phyloP scores from a whole-genome alignment of 2,329 filamentous ascomycete species.

The Clonostachys sp. region DNA sequence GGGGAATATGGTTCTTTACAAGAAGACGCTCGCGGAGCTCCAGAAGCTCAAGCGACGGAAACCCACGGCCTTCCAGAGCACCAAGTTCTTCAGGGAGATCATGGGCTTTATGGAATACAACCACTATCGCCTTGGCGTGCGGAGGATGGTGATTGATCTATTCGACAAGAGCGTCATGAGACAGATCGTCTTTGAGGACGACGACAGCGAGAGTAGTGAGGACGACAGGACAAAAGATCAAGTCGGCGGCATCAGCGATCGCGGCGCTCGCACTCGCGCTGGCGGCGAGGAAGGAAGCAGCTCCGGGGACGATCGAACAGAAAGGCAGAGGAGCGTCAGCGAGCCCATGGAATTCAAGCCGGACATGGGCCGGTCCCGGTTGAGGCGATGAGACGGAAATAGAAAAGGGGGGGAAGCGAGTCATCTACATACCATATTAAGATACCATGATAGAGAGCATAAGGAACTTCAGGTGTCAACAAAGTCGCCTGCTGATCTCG shows the following conservation, averaged over 20 bases:
- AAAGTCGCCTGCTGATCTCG: too few relatives aligned
- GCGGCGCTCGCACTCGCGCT: neutral
- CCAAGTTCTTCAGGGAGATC: constrained; percentile 77
- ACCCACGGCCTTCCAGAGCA: constrained; percentile 69
- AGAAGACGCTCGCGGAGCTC: constrained; percentile 79
- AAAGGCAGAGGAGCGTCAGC: constrained; percentile 51
- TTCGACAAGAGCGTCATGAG: constrained; percentile 90
- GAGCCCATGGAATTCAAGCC: constrained; percentile 29
- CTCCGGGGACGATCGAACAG: constrained; percentile 49
- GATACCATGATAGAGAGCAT: too few relatives aligned
- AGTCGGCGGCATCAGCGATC: neutral
- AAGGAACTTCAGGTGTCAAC: too few relatives aligned
- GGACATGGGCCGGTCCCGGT: constrained; percentile 23
- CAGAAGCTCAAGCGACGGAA: constrained; percentile 74
- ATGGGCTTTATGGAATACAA: constrained; percentile 83
- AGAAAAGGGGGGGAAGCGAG: neutral
- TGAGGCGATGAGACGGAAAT: constrained; percentile 15
- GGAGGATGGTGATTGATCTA: constrained; percentile 86
- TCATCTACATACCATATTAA: neutral
- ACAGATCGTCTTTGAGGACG: constrained; percentile 70
- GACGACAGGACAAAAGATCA: constrained; percentile 50
- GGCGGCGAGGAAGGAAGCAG: constrained; percentile 23
- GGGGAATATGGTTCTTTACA: constrained; percentile 89
- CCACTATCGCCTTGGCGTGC: constrained; percentile 81
- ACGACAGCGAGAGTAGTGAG: constrained; percentile 46